phyloP scores from a whole-genome alignment of 2,329 filamentous ascomycete species.

The Arthrobotrys megalospora region DNA sequence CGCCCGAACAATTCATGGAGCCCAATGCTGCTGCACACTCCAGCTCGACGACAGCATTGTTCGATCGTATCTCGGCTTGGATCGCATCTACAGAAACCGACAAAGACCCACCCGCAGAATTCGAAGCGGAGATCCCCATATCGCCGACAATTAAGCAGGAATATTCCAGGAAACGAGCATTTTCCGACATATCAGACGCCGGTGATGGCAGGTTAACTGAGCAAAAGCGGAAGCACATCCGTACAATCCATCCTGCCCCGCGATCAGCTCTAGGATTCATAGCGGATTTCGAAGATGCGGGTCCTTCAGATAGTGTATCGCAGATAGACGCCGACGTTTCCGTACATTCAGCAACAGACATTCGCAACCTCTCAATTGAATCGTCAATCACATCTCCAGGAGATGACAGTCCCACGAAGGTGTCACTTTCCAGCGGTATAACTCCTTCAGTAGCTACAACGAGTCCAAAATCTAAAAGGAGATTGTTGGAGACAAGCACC shows the following conservation, averaged over 20 bases:
- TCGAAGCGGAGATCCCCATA: background rate
- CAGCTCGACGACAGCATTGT: background rate
- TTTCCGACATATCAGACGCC: conserved; percentile 5
- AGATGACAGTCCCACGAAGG: background rate
- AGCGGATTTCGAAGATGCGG: background rate
- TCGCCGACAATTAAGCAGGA: background rate
- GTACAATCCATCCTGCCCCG: background rate
- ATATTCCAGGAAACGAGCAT: background rate
- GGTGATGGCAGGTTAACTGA: background rate
- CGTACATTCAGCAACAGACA: background rate
- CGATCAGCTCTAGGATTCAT: background rate
- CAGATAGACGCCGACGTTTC: background rate
- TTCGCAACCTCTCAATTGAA: background rate
- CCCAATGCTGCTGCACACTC: background rate
- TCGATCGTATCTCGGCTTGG: background rate
- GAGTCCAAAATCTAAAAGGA: no score
- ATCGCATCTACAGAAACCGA: background rate
- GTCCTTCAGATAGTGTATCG: conserved; percentile 8
- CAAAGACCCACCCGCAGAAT: background rate
- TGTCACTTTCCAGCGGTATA: background rate
- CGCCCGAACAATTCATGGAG: background rate
- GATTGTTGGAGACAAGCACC: no score
- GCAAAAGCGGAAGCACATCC: conserved; percentile 3
- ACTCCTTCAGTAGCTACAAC: background rate
- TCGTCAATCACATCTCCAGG: background rate